Evolutionary conservation across 2,329 filamentous ascomycete species (phyloP).

Genomic region (Ilyonectria destructans): DNA sequence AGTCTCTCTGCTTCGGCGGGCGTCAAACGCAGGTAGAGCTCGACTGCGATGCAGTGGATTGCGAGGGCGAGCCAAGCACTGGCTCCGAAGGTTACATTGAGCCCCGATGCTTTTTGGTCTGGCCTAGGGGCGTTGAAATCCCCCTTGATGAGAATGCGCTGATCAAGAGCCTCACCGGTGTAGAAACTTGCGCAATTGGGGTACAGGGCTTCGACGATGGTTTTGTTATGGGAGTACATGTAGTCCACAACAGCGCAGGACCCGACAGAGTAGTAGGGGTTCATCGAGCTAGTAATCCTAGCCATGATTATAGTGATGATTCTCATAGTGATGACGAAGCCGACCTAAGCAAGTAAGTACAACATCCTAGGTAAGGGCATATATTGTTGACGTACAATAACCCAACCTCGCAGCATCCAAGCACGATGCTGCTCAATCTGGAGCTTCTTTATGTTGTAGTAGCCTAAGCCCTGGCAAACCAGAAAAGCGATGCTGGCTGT

Average conservation of each 20-base stretch:
- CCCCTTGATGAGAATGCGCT: slow-evolving; percentile 50
- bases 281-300: slow-evolving; percentile 54
- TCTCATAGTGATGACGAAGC: slow-evolving; percentile 68
- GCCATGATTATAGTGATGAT: slow-evolving; percentile 63
- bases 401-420: slow-evolving; percentile 75
- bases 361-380: background rate
- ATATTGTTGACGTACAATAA: slow-evolving; percentile 56
- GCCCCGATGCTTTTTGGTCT: slow-evolving; percentile 57
- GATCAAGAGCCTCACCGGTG: slow-evolving; percentile 38
- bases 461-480: slow-evolving; percentile 62
- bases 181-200: slow-evolving; percentile 62
- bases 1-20: slow-evolving; percentile 69
- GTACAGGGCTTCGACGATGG: slow-evolving; percentile 55
- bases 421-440: slow-evolving; percentile 76
- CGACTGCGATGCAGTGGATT: slow-evolving; percentile 66
- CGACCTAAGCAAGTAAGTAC: slow-evolving; percentile 54
- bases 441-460: slow-evolving; percentile 71
- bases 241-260: slow-evolving; percentile 67
- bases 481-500: slow-evolving; percentile 63
- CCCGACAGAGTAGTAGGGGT: slow-evolving; percentile 48
- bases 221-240: slow-evolving; percentile 51
- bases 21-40: slow-evolving; percentile 67
- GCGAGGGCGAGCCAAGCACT: slow-evolving; percentile 68
- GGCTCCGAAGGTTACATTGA: slow-evolving; percentile 67
- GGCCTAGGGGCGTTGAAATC: slow-evolving; percentile 50